phyloP scores from a whole-genome alignment of 305 asterid genomes.

The Fraxinus dipetala region DNA sequence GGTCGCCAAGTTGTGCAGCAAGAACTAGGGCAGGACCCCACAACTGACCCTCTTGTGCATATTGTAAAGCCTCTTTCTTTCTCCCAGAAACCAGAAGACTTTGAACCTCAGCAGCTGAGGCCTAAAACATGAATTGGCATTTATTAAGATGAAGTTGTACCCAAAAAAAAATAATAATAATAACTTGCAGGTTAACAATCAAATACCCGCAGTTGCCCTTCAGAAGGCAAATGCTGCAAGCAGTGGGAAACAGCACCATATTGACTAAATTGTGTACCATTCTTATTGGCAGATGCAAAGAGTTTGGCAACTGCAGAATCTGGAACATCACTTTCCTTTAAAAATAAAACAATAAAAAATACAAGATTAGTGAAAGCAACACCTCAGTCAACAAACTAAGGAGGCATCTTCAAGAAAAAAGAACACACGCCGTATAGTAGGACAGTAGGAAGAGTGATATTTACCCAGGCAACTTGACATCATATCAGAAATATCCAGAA shows the following conservation, averaged over 20 bases:
- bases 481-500: constrained; percentile 1
- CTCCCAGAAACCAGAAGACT: constrained; percentile 90
- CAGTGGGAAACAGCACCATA: constrained; percentile 62
- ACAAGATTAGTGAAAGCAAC: constrained; percentile 15
- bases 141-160: constrained; percentile 10
- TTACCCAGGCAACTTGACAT: constrained; percentile 4
- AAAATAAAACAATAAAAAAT: constrained; percentile 18
- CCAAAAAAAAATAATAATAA: neutral
- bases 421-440: neutral
- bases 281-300: constrained; percentile 68
- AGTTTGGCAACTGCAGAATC: constrained; percentile 81
- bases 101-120: constrained; percentile 81
- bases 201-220: constrained; percentile 67
- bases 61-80: constrained; percentile 82
- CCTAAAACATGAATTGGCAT: constrained; percentile 43
- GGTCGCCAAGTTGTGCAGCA: constrained; percentile 96
- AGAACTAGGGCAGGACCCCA: constrained; percentile 99
- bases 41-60: constrained; percentile 94
- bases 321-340: constrained; percentile 71
- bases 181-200: constrained; percentile 16
- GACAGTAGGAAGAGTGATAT: neutral
- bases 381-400: neutral
- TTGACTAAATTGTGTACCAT: constrained; percentile 47
- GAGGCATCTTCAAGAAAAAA: neutral
- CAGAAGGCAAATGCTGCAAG: constrained; percentile 83